These are phyloP conservation scores for Moniliophthora roreri DNA, from an alignment of 1,284 basidiomycete genomes.

Conservation along the genomic window DNA sequence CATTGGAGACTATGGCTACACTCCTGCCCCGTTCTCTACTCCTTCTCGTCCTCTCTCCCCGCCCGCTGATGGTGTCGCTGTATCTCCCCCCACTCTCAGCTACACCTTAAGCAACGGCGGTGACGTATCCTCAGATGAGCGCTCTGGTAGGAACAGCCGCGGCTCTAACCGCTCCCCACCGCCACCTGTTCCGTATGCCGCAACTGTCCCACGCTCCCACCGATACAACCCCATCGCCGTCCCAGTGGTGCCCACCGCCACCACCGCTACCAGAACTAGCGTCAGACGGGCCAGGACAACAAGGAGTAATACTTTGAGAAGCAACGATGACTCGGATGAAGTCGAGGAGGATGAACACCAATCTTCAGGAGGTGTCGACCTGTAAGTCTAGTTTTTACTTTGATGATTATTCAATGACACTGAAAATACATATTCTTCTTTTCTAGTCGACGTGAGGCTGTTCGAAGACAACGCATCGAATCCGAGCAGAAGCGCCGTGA, in stretches of 20 bases:
- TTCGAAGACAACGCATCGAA: conserved; percentile 84
- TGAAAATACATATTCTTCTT: conserved; percentile 2
- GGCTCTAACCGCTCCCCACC: conserved; percentile 63
- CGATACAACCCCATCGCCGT: conserved; percentile 74
- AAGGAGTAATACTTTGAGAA: conserved; percentile 4
- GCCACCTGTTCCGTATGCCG: conserved; percentile 49
- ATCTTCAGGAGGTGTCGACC: conserved; percentile 44
- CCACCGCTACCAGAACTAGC: conserved; percentile 38
- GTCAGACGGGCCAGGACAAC: conserved; percentile 38
- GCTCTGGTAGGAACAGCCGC: conserved; percentile 62
- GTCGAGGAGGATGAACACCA: conserved; percentile 64
- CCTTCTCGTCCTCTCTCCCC: conserved; percentile 70
- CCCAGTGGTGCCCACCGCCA: conserved; percentile 39
- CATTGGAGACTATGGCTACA: conserved; percentile 67
- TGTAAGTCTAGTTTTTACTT: conserved; percentile 31
- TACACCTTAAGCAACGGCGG: conserved; percentile 61
- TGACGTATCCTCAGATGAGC: conserved; percentile 61
- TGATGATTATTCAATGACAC: conserved; percentile 1
- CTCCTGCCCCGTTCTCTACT: conserved; percentile 46
- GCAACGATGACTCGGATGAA: conserved; percentile 60
- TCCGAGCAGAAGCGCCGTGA: conserved; percentile 85
- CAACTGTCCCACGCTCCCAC: conserved; percentile 66
- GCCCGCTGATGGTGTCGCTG: conserved; percentile 51
- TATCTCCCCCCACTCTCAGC: conserved; percentile 66
- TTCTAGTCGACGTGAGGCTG: conserved; percentile 71